Conservation (phyloP, 495 filamentous ascomycete species). For the Podospora pseudocomata region DNA sequence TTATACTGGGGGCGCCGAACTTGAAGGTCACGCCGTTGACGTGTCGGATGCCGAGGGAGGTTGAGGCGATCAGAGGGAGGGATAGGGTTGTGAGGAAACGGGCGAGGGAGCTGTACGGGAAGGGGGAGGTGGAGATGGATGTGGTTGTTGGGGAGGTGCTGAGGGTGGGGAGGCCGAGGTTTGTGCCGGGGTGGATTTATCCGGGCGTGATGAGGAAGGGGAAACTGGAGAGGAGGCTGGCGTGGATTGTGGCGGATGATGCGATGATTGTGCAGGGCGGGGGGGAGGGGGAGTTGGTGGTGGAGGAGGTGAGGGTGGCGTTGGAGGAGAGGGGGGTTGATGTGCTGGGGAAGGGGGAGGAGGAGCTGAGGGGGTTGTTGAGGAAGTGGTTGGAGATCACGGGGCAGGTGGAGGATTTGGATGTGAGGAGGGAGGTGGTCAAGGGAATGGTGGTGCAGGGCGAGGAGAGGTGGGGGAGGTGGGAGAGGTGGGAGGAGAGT, state of each 20-base stretch:
- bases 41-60: slow-evolving; percentile 75
- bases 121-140: not conserved
- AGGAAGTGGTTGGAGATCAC: slow-evolving; percentile 36
- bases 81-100: not conserved
- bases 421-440: slow-evolving; percentile 45
- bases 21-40: slow-evolving; percentile 64
- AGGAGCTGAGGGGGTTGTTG: slow-evolving; percentile 28
- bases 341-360: slow-evolving; percentile 27
- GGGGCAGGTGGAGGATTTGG: slow-evolving; percentile 28
- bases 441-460: not conserved
- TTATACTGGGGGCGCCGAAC: slow-evolving; percentile 59
- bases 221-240: slow-evolving; percentile 34
- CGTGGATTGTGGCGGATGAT: slow-evolving; percentile 49
- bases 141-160: not conserved
- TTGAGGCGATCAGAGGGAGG: slow-evolving; percentile 27
- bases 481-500: too few relatives aligned
- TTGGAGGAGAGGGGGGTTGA: slow-evolving; percentile 43
- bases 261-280: slow-evolving; percentile 34
- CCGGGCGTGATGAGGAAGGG: slow-evolving; percentile 15
- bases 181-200: slow-evolving; percentile 19
- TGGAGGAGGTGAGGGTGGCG: slow-evolving; percentile 43
- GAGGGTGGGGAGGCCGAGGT: slow-evolving; percentile 1
- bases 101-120: not conserved
- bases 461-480: not conserved
- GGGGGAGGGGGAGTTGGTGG: slow-evolving; percentile 33